A percentile compares a stretch with the other conserved stretches of the same genome.
Conservation (phyloP, 108 stramenopile species). For the Cyclostephanos invisitatus region DNA sequence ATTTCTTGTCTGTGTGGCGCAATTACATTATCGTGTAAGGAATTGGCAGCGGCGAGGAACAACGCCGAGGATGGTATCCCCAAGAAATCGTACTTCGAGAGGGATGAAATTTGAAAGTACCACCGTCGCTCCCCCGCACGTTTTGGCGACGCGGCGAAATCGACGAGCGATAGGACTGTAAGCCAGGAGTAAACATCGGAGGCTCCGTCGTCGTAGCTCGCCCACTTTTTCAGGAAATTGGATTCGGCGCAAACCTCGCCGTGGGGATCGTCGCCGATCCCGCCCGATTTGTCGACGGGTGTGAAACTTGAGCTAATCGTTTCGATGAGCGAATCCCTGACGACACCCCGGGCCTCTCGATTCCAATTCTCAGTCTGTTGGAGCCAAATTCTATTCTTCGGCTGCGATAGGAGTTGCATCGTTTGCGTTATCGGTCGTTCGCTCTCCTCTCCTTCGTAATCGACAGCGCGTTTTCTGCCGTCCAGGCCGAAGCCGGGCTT, state of each 20-base stretch:
- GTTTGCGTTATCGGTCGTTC: slow-evolving; percentile 17
- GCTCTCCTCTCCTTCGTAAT: not conserved
- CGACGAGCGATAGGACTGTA: slow-evolving; percentile 28
- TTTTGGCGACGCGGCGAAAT: slow-evolving; percentile 39
- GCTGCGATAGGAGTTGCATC: slow-evolving; percentile 15
- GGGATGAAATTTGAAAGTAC: slow-evolving; percentile 31
- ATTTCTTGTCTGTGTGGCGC: slow-evolving; percentile 61
- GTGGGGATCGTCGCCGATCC: not conserved
- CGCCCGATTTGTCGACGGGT: slow-evolving; percentile 4
- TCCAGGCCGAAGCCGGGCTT: no score
- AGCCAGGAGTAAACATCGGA: slow-evolving; percentile 42
- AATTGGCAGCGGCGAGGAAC: slow-evolving; percentile 49
- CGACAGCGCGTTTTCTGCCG: not conserved
- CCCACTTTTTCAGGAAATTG: slow-evolving; percentile 41
- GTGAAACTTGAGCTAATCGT: slow-evolving; percentile 34
- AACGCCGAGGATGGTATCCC: slow-evolving; percentile 69
- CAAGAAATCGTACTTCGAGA: slow-evolving; percentile 59
- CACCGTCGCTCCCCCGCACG: slow-evolving; percentile 34
- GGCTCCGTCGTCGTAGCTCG: slow-evolving; percentile 28
- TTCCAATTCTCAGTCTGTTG: slow-evolving; percentile 33
- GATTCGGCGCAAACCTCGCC: slow-evolving; percentile 20
- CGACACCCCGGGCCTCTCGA: slow-evolving; percentile 15
- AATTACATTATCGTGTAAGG: slow-evolving; percentile 52
- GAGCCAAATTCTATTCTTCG: slow-evolving; percentile 43
- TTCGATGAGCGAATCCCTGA: slow-evolving; percentile 37